Base-by-base conservation (phyloP, 208 protist genomes). In the Wallacemonas sp. region DNA sequence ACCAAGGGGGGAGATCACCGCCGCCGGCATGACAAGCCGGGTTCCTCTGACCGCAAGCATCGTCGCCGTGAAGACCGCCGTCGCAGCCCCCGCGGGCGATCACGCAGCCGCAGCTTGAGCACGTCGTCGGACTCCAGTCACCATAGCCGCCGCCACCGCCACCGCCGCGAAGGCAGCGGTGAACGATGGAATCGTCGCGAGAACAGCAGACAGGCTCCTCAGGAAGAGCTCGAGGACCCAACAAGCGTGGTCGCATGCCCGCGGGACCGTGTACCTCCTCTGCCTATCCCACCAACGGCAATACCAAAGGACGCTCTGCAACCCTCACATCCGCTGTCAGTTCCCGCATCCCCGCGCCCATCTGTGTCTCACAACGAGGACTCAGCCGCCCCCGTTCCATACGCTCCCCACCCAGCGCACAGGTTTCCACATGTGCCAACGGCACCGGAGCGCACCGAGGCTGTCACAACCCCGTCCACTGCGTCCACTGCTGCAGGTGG, bases 251-350 rank as follows among this genome's bases (percentile, higher is more conserved):
- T n/a, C n/a, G n/a, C n/a, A n/a, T n/a, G n/a, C n/a, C n/a, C n/a
- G n/a, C n/a, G n/a, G n/a, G n/a, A n/a, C n/a, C n/a, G n/a, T 60
- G 27, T n/a, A 37, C 53, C 53, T 60, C 53, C 53, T 10, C 27
- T 27, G 8, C 53, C 53, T 10, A 42, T 42, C 37, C 37, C 37
- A 42, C 12, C 37, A 42, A 42, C 37, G 17, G n/a, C n/a, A n/a
- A n/a, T n/a, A n/a, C n/a, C n/a, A n/a, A n/a, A n/a, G n/a, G n/a
- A n/a, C n/a, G n/a, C n/a, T n/a, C n/a, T n/a, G n/a, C n/a, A n/a
- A n/a, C n/a, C n/a, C n/a, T n/a, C n/a, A n/a, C n/a, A n/a, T n/a
- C n/a, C n/a, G n/a, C n/a, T n/a, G n/a, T n/a, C n/a, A n/a, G n/a
- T n/a, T n/a, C n/a, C n/a, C n/a, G n/a, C n/a, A n/a, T n/a, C n/a